Evolutionary conservation across 208 protist species (phyloP), one percentile per base, ranked within the genome.

Genomic region (Trypanosoma caninum): DNA sequence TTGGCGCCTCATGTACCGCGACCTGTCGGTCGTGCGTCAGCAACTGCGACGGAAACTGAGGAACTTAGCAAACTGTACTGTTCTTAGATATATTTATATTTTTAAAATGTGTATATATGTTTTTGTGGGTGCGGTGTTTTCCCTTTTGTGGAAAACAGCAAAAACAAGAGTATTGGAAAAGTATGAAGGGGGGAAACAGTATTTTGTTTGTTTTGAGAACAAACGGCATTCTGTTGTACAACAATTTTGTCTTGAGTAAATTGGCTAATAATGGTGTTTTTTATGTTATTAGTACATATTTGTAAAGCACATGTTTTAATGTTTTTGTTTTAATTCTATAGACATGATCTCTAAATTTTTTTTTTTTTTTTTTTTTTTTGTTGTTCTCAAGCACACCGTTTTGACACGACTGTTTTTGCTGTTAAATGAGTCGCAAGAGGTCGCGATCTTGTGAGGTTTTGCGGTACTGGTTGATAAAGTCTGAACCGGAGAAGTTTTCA

Each of bases 391-490:
- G 13, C 34, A 38, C 34, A 38, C 13, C 13, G 13, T 7, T 38
- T 7, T 14, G 34, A 38, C 7, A 38, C n/a, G n/a, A n/a, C n/a
- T n/a, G n/a, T n/a, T n/a, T n/a, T n/a, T n/a, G n/a, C n/a, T 25
- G 28, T 9, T 31, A 27, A 53, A 65, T 70, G 63, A 60, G 50
- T 45, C 78, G 77, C 22, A 91, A 91, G 54, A 73, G 84, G 5
- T 14, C 60, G 23, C 74, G 84, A 42, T 52, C 77, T 0, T 65
- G 59, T 0, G 65, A 59, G 20, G 61, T 62, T 11, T 46, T 77
- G 28, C 65, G 74, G 57, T 87, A 79, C 62, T 94, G 83, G 82
- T 59, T 91, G 28, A 89, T 94, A 84, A 94, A 94, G 54, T 91
- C 82, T 16, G 88, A 94, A 64, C 84, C 84, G 1, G 35, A 88